Evolutionary conservation across 2,329 filamentous ascomycete genomes (phyloP), one percentile per base, ranked within the genome.

Genomic region (Trichoderma sp.): DNA sequence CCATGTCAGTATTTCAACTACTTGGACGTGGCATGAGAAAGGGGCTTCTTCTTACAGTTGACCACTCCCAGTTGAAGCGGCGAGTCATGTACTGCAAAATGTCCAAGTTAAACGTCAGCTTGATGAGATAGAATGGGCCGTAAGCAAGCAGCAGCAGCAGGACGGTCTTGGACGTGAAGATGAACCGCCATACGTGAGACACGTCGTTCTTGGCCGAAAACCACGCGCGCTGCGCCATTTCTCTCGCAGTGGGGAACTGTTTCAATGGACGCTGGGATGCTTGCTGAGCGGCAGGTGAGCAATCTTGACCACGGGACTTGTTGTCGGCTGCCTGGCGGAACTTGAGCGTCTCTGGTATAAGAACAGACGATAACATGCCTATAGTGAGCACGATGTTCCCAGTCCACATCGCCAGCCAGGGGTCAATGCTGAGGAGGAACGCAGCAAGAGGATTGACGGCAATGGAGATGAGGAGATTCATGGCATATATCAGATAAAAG

Each of bases 41-140:
- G 37, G 8, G 35, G 21, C 6, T 16, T 11, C n/a, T 33, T 27
- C 16, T 67, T 70, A 82, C 81, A 66, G 77, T 78, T 52, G 79
- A 81, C 82, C 83, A 84, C 8, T 80, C 81, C 80, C 85, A 84
- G 35, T 76, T 63, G 74, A 86, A 88, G 6, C 85, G 80, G 59
- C 82, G 84, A 0, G 83, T 84, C 66, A 84, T 79, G 72, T 88
- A 88, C 73, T 88, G 87, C 2, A 88, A 72, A 6, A 86, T 70
- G 27, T 79, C 79, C 29, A 78, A 75, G 0, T 77, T 52, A 5
- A 80, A 66, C 10, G 77, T 75, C 16, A 81, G 75, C 1, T 75
- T 73, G 19, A 82, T 70, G 0, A 77, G 74, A 10, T 69, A 72
- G n/a, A 69, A 75, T n/a, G 74, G 33, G 0, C 74, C 74, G 19